phyloP scores from a whole-genome alignment of 2,329 filamentous ascomycete species.

The Fulvia fulva region DNA sequence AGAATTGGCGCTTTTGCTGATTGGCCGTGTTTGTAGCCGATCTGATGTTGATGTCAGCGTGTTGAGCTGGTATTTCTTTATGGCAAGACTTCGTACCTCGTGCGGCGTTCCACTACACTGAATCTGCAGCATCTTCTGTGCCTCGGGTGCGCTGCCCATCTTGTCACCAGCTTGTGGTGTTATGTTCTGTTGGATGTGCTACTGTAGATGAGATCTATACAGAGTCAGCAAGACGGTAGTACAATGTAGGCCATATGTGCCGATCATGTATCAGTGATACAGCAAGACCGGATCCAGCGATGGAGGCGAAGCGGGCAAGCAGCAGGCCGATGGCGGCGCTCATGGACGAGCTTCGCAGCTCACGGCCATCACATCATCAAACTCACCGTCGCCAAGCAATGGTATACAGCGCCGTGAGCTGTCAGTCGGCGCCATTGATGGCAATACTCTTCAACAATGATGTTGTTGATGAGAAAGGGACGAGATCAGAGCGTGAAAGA shows the following conservation, averaged over 20 bases:
- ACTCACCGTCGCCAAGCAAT: neutral
- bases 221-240: neutral
- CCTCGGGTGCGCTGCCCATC: neutral
- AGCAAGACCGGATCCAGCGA: neutral
- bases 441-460: too few relatives aligned
- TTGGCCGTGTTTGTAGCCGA: conserved; percentile 47
- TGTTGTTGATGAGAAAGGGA: too few relatives aligned
- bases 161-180: neutral
- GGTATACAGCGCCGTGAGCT: too few relatives aligned
- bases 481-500: too few relatives aligned
- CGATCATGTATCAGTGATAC: neutral
- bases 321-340: neutral
- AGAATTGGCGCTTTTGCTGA: conserved; percentile 39
- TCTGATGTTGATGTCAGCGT: conserved; percentile 34
- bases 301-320: neutral
- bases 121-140: conserved; percentile 6
- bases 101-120: conserved; percentile 5
- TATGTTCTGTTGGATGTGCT: neutral
- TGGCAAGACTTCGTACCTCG: neutral
- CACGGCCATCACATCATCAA: neutral
- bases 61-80: too few relatives aligned
- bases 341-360: neutral
- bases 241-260: neutral
- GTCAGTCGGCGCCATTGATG: too few relatives aligned
- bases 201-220: neutral